A percentile compares a stretch with the other conserved stretches of the same genome.
Conservation (phyloP, 306 rosid species). For the Crotalaria pallida region DNA sequence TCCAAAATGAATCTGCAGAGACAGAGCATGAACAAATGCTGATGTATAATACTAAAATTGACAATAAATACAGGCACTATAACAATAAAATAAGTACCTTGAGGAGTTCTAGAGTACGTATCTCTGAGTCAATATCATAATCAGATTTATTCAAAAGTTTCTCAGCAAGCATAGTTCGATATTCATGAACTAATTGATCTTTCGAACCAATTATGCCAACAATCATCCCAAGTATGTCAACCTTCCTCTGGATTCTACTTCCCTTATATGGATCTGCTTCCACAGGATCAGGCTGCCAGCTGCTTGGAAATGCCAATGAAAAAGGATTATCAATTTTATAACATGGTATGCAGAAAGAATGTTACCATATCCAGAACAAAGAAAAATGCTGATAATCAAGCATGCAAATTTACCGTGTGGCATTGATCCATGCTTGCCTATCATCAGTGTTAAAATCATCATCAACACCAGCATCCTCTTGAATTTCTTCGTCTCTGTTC, state of each 20-base stretch:
- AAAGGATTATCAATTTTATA: constrained; percentile 14
- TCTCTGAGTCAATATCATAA: constrained; percentile 90
- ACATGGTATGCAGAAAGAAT: background rate
- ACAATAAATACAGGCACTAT: background rate
- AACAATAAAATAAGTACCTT: constrained; percentile 46
- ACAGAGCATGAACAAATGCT: constrained; percentile 22
- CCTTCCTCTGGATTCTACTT: constrained; percentile 81
- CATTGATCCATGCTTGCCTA: constrained; percentile 89
- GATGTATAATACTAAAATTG: constrained; percentile 11
- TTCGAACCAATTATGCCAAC: constrained; percentile 93
- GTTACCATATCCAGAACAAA: background rate
- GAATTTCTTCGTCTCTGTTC: constrained; percentile 88
- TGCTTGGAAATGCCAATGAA: constrained; percentile 35
- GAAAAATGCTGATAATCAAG: background rate
- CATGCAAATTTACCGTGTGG: constrained; percentile 47
- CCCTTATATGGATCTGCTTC: constrained; percentile 96
- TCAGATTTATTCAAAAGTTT: constrained; percentile 92
- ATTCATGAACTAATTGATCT: constrained; percentile 91
- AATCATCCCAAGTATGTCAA: constrained; percentile 97
- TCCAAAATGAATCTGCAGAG: constrained; percentile 86
- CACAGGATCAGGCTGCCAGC: constrained; percentile 99
- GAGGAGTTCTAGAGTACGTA: constrained; percentile 93
- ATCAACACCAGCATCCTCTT: constrained; percentile 65
- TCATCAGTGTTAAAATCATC: constrained; percentile 91
- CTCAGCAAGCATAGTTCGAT: constrained; percentile 98